phyloP scores from a whole-genome alignment of 2,329 filamentous ascomycete species.

The Cercospora citrullina region DNA sequence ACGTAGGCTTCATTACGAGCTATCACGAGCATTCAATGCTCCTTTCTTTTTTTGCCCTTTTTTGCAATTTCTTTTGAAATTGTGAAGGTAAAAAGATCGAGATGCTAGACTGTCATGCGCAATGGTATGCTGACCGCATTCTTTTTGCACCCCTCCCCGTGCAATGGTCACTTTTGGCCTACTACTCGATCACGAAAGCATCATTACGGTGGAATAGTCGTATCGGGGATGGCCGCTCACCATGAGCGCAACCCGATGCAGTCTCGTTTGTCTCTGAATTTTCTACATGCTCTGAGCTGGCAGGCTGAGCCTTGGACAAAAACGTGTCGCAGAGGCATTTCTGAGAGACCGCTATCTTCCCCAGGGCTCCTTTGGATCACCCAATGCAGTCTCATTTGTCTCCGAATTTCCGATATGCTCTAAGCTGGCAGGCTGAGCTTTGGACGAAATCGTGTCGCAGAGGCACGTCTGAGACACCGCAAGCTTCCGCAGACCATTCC shows the following conservation, averaged over 20 bases:
- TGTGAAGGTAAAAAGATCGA: background rate
- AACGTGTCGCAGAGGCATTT: background rate
- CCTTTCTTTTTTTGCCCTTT: background rate
- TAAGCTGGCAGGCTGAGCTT: background rate
- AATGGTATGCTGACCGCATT: background rate
- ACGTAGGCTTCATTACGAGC: background rate
- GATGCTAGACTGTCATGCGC: background rate
- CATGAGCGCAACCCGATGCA: too few species aligned
- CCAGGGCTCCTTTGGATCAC: background rate
- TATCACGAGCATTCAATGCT: background rate
- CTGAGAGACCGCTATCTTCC: background rate
- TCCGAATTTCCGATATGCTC: background rate
- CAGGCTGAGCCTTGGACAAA: background rate
- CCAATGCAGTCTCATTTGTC: background rate
- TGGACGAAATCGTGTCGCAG: background rate
- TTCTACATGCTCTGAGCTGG: background rate
- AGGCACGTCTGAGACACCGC: background rate
- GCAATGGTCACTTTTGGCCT: background rate
- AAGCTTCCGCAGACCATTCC: background rate
- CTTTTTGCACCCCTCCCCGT: background rate
- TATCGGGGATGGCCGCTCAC: background rate
- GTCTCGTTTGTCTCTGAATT: background rate
- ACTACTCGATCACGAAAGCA: background rate
- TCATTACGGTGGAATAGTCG: background rate
- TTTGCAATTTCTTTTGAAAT: background rate